Evolutionary conservation across 1,284 basidiomycete genomes (phyloP).

Genomic region (Retiboletus fuscus): DNA sequence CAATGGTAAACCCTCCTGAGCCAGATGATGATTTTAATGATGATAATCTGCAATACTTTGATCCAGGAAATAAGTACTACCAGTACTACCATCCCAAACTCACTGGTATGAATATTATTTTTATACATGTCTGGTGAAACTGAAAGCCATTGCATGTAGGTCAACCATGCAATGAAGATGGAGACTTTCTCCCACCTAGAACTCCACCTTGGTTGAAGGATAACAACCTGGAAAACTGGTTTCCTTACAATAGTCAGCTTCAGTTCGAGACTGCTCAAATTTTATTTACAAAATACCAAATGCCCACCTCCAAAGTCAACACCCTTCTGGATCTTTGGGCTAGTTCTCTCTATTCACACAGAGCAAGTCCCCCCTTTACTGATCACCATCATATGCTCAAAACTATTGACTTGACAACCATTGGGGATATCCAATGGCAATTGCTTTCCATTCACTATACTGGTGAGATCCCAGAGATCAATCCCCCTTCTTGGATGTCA

Average conservation of each 20-base stretch:
- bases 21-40: too few species aligned
- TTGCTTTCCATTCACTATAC: not conserved
- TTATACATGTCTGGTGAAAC: not conserved
- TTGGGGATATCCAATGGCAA: not conserved
- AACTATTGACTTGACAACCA: not conserved
- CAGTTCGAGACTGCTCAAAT: not conserved
- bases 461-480: not conserved
- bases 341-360: not conserved
- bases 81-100: slow-evolving; percentile 19
- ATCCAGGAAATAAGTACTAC: slow-evolving; percentile 11
- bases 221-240: not conserved
- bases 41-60: not conserved
- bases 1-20: too few species aligned
- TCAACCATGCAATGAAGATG: not conserved
- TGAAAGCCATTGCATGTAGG: not conserved
- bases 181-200: not conserved
- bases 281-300: not conserved
- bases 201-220: not conserved
- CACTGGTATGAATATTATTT: not conserved
- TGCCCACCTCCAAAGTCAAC: not conserved
- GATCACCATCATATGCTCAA: not conserved
- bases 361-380: not conserved
- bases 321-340: slow-evolving; percentile 2
- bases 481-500: not conserved
- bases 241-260: not conserved